phyloP scores from a whole-genome alignment of 176 grass and related monocot species.

The Oropetium thomaeum region DNA sequence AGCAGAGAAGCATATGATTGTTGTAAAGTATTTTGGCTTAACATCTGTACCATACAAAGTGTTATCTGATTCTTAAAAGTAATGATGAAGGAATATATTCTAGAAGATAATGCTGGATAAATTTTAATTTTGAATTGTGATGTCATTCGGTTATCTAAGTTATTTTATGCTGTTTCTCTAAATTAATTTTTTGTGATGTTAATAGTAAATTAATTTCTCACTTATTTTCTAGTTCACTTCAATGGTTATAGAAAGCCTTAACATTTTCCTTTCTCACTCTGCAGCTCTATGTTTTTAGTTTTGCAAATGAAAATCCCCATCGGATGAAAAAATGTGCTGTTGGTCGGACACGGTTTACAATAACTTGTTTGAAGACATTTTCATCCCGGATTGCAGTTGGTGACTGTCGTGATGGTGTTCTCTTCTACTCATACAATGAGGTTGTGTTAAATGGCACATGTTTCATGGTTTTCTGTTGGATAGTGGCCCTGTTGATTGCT shows the following conservation, averaged over 20 bases:
- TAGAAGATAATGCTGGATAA: background rate
- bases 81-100: background rate
- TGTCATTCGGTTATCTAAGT: background rate
- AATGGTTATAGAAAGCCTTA: background rate
- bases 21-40: background rate
- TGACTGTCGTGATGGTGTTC: slow-evolving; percentile 99
- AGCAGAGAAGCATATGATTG: background rate
- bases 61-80: background rate
- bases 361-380: slow-evolving; percentile 85
- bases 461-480: slow-evolving; percentile 17
- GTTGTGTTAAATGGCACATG: slow-evolving; percentile 38
- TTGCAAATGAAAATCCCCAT: slow-evolving; percentile 76
- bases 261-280: slow-evolving; percentile 22
- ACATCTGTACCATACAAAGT: background rate
- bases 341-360: slow-evolving; percentile 74
- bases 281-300: slow-evolving; percentile 84
- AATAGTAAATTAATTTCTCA: slow-evolving; percentile 1
- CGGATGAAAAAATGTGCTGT: slow-evolving; percentile 63
- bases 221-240: background rate
- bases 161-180: slow-evolving; percentile 10
- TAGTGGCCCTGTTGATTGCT: slow-evolving; percentile 14
- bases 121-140: background rate
- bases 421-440: slow-evolving; percentile 94
- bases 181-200: background rate
- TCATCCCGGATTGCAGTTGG: slow-evolving; percentile 82